These are phyloP conservation scores for Tricholoma furcatifolium DNA, from an alignment of 768 basidiomycete genomes.

Conservation along the genomic window DNA sequence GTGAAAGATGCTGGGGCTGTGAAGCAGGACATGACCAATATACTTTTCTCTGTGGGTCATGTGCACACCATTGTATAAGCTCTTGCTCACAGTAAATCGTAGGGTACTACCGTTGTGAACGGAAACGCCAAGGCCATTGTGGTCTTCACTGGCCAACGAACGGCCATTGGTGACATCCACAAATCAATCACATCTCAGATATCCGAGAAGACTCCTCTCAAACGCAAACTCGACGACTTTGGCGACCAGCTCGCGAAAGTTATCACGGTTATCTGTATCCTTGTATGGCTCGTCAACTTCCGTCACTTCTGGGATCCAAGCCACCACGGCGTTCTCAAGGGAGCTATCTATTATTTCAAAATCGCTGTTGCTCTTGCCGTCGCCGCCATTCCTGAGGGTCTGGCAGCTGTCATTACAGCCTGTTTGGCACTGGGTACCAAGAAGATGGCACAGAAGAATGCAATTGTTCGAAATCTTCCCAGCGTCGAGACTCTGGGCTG, in stretches of 20 bases:
- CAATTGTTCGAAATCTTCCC: slow-evolving; percentile 94
- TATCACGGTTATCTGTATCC: slow-evolving; percentile 93
- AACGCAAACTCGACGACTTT: slow-evolving; percentile 97
- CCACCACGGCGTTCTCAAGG: slow-evolving; percentile 87
- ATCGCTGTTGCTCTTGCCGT: slow-evolving; percentile 99
- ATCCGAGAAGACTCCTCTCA: slow-evolving; percentile 93
- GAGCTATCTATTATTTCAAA: slow-evolving; percentile 98
- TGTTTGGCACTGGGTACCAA: slow-evolving; percentile 96
- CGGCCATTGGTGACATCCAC: slow-evolving; percentile 97
- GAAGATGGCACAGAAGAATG: slow-evolving; percentile 99
- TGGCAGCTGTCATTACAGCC: slow-evolving; percentile 98
- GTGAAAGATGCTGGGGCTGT: slow-evolving; percentile 80
- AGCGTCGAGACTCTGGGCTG: slow-evolving; percentile 97
- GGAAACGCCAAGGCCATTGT: slow-evolving; percentile 88
- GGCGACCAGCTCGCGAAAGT: slow-evolving; percentile 98
- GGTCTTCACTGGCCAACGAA: slow-evolving; percentile 79
- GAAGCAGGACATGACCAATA: slow-evolving; percentile 98
- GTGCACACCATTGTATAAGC: not conserved
- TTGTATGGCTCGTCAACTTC: slow-evolving; percentile 98
- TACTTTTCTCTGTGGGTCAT: slow-evolving; percentile 80
- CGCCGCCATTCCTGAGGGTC: slow-evolving; percentile 96
- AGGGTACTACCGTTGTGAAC: slow-evolving; percentile 97
- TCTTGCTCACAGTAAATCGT: not conserved
- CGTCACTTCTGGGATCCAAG: slow-evolving; percentile 95
- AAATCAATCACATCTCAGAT: slow-evolving; percentile 93